Percentiles rank a stretch among this genome's conserved stretches.
These are phyloP conservation scores for Xerocomus nothofagi DNA, from an alignment of 1,284 basidiomycete species.

Conservation along the genomic window DNA sequence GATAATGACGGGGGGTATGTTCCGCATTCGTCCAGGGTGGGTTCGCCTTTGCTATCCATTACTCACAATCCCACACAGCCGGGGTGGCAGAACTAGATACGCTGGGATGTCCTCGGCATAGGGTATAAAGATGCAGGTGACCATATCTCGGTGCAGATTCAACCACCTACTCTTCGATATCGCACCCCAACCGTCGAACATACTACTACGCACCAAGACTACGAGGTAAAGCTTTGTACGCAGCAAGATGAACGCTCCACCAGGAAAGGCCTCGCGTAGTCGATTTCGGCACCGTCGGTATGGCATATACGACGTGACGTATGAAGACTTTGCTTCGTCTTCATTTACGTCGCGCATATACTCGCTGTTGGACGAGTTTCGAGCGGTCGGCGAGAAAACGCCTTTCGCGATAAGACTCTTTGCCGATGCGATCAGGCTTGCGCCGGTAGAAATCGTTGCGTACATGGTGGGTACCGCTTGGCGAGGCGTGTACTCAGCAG, in stretches of 20 bases:
- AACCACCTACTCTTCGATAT: not conserved
- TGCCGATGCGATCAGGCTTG: slow-evolving; percentile 33
- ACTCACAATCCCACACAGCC: not conserved
- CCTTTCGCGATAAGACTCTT: slow-evolving; percentile 21
- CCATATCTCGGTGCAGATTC: not conserved
- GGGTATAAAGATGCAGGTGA: slow-evolving; percentile 20
- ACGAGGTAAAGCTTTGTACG: not conserved
- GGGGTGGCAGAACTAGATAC: slow-evolving; percentile 5
- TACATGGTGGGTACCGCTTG: slow-evolving; percentile 33
- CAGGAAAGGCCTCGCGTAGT: not conserved
- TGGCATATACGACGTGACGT: slow-evolving; percentile 26
- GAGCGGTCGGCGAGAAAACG: not conserved
- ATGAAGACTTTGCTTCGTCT: slow-evolving; percentile 16
- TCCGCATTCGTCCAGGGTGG: slow-evolving; percentile 3
- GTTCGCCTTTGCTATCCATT: not conserved
- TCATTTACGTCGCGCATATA: not conserved
- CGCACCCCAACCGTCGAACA: not conserved
- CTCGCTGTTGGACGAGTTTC: slow-evolving; percentile 1
- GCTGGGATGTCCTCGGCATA: not conserved
- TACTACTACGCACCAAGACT: not conserved
- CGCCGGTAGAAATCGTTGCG: slow-evolving; percentile 26
- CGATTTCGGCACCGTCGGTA: slow-evolving; percentile 12
- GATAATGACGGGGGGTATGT: not conserved
- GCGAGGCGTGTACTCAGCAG: slow-evolving; percentile 31
- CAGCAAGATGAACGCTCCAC: not conserved